phyloP scores from a whole-genome alignment of 768 basidiomycete genomes.

The Trametes cingulata region DNA sequence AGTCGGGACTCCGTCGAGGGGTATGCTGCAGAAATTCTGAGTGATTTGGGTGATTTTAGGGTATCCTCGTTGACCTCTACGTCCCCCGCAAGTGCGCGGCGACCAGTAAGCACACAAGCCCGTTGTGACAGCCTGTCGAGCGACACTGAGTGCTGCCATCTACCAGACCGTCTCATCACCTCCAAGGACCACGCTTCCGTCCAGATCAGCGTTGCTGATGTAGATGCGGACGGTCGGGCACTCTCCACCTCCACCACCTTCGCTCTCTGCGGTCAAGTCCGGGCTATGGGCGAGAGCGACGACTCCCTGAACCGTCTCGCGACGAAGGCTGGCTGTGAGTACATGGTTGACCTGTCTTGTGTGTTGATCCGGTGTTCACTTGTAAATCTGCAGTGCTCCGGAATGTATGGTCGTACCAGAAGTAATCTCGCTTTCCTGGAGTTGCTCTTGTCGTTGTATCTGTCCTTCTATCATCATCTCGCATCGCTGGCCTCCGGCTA shows the following conservation, averaged over 20 bases:
- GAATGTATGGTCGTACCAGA: constrained; percentile 95
- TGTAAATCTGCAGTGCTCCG: constrained; percentile 68
- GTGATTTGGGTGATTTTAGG: constrained; percentile 46
- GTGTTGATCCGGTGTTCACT: background rate
- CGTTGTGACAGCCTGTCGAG: too few relatives aligned
- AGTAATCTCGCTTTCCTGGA: constrained; percentile 50
- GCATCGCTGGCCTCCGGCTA: constrained; percentile 4
- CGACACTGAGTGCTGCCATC: too few relatives aligned
- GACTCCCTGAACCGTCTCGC: constrained; percentile 96
- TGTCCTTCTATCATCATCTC: constrained; percentile 17
- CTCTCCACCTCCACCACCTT: constrained; percentile 83
- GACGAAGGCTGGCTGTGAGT: constrained; percentile 92
- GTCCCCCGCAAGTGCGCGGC: constrained; percentile 99
- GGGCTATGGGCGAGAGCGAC: constrained; percentile 94
- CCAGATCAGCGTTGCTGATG: constrained; percentile 93
- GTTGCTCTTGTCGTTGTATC: constrained; percentile 27
- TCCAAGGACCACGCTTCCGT: constrained; percentile 99
- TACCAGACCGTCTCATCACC: constrained; percentile 91
- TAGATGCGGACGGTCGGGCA: constrained; percentile 86
- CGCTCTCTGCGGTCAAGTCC: constrained; percentile 91
- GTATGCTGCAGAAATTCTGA: constrained; percentile 8
- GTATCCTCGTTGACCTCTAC: constrained; percentile 99
- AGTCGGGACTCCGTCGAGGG: constrained; percentile 26
- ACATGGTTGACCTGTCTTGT: background rate
- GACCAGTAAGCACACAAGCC: constrained; percentile 67